phyloP scores from a whole-genome alignment of 768 basidiomycete species.

The Cystofilobasidium capitatum region DNA sequence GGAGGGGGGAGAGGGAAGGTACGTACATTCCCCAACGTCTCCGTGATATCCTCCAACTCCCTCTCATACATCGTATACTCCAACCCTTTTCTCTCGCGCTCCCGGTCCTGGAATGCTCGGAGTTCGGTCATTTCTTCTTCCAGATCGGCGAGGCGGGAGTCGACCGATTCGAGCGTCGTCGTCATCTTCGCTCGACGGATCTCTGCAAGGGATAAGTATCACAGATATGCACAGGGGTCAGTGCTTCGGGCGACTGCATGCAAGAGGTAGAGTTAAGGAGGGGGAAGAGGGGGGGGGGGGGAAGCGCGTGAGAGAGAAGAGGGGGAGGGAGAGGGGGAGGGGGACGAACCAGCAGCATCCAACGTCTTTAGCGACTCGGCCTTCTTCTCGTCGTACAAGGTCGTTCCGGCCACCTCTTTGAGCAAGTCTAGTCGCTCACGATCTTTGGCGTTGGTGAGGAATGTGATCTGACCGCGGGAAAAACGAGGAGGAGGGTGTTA shows the following conservation, averaged over 20 bases:
- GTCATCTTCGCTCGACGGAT: slow-evolving; percentile 82
- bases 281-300: not conserved
- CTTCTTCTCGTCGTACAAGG: slow-evolving; percentile 91
- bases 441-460: slow-evolving; percentile 93
- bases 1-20: too few relatives aligned
- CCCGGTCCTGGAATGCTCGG: slow-evolving; percentile 87
- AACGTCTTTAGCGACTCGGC: slow-evolving; percentile 89
- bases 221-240: too few relatives aligned
- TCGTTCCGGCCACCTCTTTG: slow-evolving; percentile 96
- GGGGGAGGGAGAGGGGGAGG: not conserved
- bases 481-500: not conserved
- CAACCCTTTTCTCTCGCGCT: slow-evolving; percentile 83
- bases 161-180: slow-evolving; percentile 81
- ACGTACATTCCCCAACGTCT: slow-evolving; percentile 70
- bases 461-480: slow-evolving; percentile 61
- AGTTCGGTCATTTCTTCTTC: slow-evolving; percentile 98
- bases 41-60: slow-evolving; percentile 79
- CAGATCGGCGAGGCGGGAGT: slow-evolving; percentile 75
- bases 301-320: not conserved
- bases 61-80: slow-evolving; percentile 90
- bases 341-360: slow-evolving; percentile 61
- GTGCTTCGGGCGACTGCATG: not conserved
- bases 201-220: slow-evolving; percentile 41
- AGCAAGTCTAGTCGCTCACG: slow-evolving; percentile 84
- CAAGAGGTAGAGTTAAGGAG: not conserved